These are phyloP conservation scores for Lactarius hengduanensis DNA, from an alignment of 768 basidiomycete genomes.

Conservation along the genomic window DNA sequence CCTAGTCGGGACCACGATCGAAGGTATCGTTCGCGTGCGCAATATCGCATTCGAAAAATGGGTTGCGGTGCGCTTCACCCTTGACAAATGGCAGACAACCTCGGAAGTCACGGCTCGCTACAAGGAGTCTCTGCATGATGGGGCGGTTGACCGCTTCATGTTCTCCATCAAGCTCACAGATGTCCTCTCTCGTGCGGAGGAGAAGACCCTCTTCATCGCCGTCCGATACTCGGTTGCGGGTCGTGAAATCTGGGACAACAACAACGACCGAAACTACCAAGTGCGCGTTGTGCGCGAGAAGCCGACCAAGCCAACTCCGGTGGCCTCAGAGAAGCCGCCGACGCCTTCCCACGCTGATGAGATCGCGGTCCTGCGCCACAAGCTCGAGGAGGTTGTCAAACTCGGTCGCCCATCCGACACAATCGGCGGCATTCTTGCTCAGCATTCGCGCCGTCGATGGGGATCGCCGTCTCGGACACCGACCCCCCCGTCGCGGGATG, in stretches of 20 bases:
- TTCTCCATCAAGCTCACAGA: constrained; percentile 80
- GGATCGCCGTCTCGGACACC: constrained; percentile 26
- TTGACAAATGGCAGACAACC: constrained; percentile 95
- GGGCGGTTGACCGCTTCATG: constrained; percentile 65
- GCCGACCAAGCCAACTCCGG: constrained; percentile 34
- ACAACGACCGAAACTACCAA: constrained; percentile 72
- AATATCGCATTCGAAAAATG: constrained; percentile 88
- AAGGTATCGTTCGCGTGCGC: constrained; percentile 74
- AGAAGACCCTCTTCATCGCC: constrained; percentile 78
- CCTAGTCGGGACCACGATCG: constrained; percentile 54
- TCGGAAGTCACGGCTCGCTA: constrained; percentile 86
- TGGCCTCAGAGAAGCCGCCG: constrained; percentile 2
- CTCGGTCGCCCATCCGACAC: constrained; percentile 35
- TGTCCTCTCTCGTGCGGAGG: constrained; percentile 71
- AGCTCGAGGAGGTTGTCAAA: constrained; percentile 63
- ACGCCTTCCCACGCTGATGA: constrained; percentile 36
- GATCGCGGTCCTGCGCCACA: constrained; percentile 60
- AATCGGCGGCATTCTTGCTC: constrained; percentile 34
- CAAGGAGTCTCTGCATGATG: constrained; percentile 42
- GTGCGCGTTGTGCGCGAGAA: constrained; percentile 56
- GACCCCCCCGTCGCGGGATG: constrained; percentile 19
- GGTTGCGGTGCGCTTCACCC: constrained; percentile 87
- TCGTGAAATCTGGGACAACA: constrained; percentile 92
- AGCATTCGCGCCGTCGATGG: constrained; percentile 28
- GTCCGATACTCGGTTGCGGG: constrained; percentile 70